These are phyloP conservation scores for Straminergon stramineum DNA, from an alignment of 225 moss, liverwort and hornwort genomes.

Conservation along the genomic window DNA sequence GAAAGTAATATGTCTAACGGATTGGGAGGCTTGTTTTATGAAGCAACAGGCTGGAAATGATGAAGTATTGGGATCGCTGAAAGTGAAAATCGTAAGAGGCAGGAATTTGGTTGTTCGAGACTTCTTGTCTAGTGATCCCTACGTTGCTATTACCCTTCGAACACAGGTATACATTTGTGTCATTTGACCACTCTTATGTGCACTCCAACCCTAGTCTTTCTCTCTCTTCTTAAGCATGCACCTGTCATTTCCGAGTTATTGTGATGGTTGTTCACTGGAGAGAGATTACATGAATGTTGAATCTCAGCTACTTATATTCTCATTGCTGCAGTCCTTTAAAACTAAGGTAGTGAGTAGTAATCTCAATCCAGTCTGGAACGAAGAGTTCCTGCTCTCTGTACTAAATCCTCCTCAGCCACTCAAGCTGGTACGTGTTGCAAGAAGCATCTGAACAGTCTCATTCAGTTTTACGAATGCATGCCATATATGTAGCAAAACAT, in stretches of 20 bases:
- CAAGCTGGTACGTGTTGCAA: constrained; percentile 48
- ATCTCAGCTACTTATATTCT: background rate
- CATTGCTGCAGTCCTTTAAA: constrained; percentile 39
- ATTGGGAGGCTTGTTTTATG: background rate
- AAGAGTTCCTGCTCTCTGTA: constrained; percentile 85
- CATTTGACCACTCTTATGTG: background rate
- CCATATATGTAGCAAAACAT: background rate
- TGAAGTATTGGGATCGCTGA: constrained; percentile 80
- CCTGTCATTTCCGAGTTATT: background rate
- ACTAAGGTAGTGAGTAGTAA: constrained; percentile 76
- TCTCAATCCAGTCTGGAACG: constrained; percentile 85
- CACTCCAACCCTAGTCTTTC: background rate
- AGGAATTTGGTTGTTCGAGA: constrained; percentile 71
- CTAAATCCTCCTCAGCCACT: constrained; percentile 64
- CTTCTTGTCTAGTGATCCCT: constrained; percentile 80
- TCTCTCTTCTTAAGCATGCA: background rate
- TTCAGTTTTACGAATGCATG: background rate
- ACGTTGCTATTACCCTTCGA: constrained; percentile 67
- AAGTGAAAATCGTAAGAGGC: constrained; percentile 66
- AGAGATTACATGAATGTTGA: background rate
- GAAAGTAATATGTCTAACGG: background rate
- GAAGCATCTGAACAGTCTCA: background rate
- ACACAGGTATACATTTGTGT: constrained; percentile 42
- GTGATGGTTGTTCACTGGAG: background rate
- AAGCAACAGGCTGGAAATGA: constrained; percentile 72